A percentile compares a stretch with the other conserved stretches of the same genome.
Evolutionary conservation across 371 early-diverging fungal species (phyloP).

Genomic region (Dichotomocladium elegans): DNA sequence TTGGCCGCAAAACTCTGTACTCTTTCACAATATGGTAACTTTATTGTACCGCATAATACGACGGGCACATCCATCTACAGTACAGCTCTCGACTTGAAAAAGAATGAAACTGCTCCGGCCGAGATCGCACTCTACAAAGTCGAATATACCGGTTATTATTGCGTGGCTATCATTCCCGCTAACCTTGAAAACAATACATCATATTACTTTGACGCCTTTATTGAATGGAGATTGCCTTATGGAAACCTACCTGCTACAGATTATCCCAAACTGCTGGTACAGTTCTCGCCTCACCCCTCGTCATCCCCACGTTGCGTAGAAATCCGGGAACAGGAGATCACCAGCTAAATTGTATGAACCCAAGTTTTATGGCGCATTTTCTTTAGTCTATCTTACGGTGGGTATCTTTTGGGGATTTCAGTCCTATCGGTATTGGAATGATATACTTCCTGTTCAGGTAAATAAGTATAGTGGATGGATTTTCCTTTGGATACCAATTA

Average conservation of each 20-base stretch:
- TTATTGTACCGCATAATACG: slow-evolving; percentile 33
- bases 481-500: too few species aligned
- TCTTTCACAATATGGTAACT: slow-evolving; percentile 34
- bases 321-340: too few species aligned
- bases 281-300: background rate
- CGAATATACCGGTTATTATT: slow-evolving; percentile 70
- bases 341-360: background rate
- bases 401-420: slow-evolving; percentile 74
- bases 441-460: slow-evolving; percentile 82
- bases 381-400: slow-evolving; percentile 69
- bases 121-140: slow-evolving; percentile 50
- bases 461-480: too few species aligned
- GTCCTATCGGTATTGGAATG: slow-evolving; percentile 77
- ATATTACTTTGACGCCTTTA: slow-evolving; percentile 46
- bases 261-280: slow-evolving; percentile 82
- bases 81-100: slow-evolving; percentile 21
- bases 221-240: slow-evolving; percentile 75
- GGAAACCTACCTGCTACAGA: slow-evolving; percentile 82
- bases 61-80: slow-evolving; percentile 37
- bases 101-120: slow-evolving; percentile 10
- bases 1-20: slow-evolving; percentile 44
- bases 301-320: background rate
- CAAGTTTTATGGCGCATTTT: slow-evolving; percentile 67
- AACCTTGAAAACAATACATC: slow-evolving; percentile 16
- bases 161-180: slow-evolving; percentile 46